Base-by-base conservation (phyloP, 306 rosid genomes). In the Crotalaria pallida region DNA sequence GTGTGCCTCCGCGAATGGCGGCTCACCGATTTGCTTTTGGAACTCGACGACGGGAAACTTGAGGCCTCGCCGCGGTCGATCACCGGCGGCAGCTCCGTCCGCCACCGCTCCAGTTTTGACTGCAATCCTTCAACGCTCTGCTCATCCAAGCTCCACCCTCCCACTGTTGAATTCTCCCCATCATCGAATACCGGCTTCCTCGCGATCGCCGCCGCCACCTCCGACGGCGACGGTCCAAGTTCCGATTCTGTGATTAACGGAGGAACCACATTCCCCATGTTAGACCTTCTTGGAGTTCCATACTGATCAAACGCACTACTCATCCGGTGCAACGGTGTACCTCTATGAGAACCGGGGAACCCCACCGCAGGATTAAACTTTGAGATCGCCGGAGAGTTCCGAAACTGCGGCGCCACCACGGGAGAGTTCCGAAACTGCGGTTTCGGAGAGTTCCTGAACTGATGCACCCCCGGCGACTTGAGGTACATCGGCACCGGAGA, bases 191-290 rank as follows among this genome's bases (percentile, higher is more conserved):
- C 10, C 3, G 82, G 87, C 21, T 51, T 77, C 18, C 56, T 72
- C 4, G 95, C 96, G 7, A 92, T 79, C 1, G 60, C 85, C 1
- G 85, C 90, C 0, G 98, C 98, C 16, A 92, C 93, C 81, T 90
- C 96, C 1, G 98, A 92, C 0, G 98, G 86, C 1, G 98, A 92
- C 0, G 96, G 96, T 9, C 98, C 98, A 0, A 92, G 72, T 58
- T 90, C 96, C 0, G 96, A 88, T 21, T 92, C 98, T 3, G 93
- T 92, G 58, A 92, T 3, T 15, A 74, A 2, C 0, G 27, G 41
- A 1, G 73, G 77, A 29, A 59, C 66, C 52, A 51, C 43, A 11
- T 27, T 78, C 67, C 72, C 73, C 27, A 81, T 27, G 26, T 81
- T 79, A 8, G 96, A 89, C 63, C 87, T 86, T 2, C 83, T 29